Conservation (phyloP, 2,329 filamentous ascomycete genomes). For the Diplodia sapinea region DNA sequence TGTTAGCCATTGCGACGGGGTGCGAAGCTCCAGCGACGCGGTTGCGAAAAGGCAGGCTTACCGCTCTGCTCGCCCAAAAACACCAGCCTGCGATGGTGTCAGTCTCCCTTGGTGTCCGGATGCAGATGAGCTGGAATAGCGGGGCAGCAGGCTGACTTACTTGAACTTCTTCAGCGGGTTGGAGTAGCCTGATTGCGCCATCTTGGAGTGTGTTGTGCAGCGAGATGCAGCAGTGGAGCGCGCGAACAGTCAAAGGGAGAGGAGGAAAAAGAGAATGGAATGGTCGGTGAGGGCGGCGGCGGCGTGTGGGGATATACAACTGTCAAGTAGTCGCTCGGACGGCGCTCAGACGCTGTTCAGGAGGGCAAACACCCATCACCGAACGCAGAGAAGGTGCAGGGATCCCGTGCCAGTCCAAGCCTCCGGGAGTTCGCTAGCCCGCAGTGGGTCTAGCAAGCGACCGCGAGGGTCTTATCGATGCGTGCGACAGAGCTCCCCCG, state of each 20-base stretch:
- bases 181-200: slow-evolving; percentile 88
- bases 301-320: slow-evolving; percentile 32
- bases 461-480: slow-evolving; percentile 1
- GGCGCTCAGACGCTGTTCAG: slow-evolving; percentile 31
- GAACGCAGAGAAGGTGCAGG: slow-evolving; percentile 25
- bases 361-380: slow-evolving; percentile 23
- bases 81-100: slow-evolving; percentile 69
- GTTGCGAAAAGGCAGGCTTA: slow-evolving; percentile 57
- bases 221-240: slow-evolving; percentile 21
- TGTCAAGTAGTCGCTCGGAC: slow-evolving; percentile 31
- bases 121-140: slow-evolving; percentile 3
- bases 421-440: slow-evolving; percentile 1
- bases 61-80: slow-evolving; percentile 98
- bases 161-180: slow-evolving; percentile 99
- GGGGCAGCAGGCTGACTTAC: slow-evolving; percentile 54
- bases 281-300: slow-evolving; percentile 23
- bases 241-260: slow-evolving; percentile 27
- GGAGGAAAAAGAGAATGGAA: slow-evolving; percentile 29
- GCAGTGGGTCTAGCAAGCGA: slow-evolving; percentile 1
- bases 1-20: slow-evolving; percentile 35
- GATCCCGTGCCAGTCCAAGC: slow-evolving; percentile 1
- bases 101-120: slow-evolving; percentile 10
- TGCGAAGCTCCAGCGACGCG: background rate
- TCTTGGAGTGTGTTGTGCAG: slow-evolving; percentile 54
- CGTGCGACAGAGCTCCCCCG: slow-evolving; percentile 2